Percentiles rank a stretch among this genome's conserved stretches.
Conservation (phyloP, 768 basidiomycete genomes). For the Mycena rebaudengoi region DNA sequence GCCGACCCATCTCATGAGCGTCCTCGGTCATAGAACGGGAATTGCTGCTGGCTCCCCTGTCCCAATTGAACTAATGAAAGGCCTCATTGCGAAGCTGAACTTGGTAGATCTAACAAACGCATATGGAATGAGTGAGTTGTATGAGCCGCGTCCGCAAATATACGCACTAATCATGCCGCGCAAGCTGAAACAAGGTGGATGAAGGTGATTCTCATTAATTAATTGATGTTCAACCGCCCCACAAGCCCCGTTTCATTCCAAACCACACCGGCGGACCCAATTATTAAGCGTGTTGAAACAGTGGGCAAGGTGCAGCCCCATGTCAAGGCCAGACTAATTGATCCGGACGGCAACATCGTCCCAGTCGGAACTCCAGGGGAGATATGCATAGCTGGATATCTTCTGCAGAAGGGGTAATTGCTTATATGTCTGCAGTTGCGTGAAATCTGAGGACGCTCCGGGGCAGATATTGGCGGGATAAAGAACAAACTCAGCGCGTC, state of each 20-base stretch:
- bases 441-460: background rate
- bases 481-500: slow-evolving; percentile 67
- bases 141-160: background rate
- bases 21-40: slow-evolving; percentile 69
- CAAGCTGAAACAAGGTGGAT: slow-evolving; percentile 75
- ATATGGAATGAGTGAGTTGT: slow-evolving; percentile 85
- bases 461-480: slow-evolving; percentile 78
- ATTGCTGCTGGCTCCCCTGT: slow-evolving; percentile 84
- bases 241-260: slow-evolving; percentile 85
- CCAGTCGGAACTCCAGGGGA: slow-evolving; percentile 82
- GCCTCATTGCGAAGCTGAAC: slow-evolving; percentile 72
- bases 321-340: slow-evolving; percentile 77
- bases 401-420: slow-evolving; percentile 83
- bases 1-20: too few species aligned
- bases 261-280: slow-evolving; percentile 71
- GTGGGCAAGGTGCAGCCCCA: slow-evolving; percentile 83
- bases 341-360: slow-evolving; percentile 64
- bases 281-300: slow-evolving; percentile 82
- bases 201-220: background rate
- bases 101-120: slow-evolving; percentile 77
- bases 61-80: slow-evolving; percentile 83
- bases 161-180: background rate
- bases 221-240: background rate
- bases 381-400: slow-evolving; percentile 76
- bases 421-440: slow-evolving; percentile 1